phyloP scores from a whole-genome alignment of 2,329 filamentous ascomycete species.

The Ceratocystiopsis brevicomis region DNA sequence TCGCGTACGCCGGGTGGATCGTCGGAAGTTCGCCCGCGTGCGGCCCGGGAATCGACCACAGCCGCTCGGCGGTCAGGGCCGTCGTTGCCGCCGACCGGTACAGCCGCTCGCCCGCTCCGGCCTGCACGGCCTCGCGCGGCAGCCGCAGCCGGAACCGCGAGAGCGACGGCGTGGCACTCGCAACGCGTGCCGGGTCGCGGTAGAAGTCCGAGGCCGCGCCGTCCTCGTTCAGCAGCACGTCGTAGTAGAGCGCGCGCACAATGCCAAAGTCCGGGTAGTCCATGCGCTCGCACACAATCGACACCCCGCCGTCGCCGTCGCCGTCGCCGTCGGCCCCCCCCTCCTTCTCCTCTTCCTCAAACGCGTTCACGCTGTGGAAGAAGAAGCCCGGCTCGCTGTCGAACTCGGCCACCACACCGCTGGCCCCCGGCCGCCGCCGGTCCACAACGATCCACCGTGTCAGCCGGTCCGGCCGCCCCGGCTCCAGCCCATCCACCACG shows the following conservation, averaged over 20 bases:
- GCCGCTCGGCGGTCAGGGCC: slow-evolving; percentile 11
- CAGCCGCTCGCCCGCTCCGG: not conserved
- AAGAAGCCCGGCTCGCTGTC: slow-evolving; percentile 52
- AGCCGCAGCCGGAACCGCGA: slow-evolving; percentile 19
- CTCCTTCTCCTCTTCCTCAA: slow-evolving; percentile 29
- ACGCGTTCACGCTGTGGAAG: slow-evolving; percentile 66
- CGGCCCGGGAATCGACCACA: slow-evolving; percentile 29
- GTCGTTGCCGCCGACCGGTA: not conserved
- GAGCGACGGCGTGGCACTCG: slow-evolving; percentile 20
- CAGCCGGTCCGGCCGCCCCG: slow-evolving; percentile 36
- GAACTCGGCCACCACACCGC: slow-evolving; percentile 46
- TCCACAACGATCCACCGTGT: slow-evolving; percentile 62
- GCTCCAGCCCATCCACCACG: slow-evolving; percentile 46
- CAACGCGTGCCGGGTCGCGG: slow-evolving; percentile 20
- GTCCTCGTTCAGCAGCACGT: slow-evolving; percentile 39
- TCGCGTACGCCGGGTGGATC: slow-evolving; percentile 39
- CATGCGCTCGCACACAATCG: slow-evolving; percentile 47
- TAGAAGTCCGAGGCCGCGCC: slow-evolving; percentile 25
- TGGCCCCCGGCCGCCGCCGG: slow-evolving; percentile 29
- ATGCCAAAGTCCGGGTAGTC: slow-evolving; percentile 46
- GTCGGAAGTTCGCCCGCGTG: slow-evolving; percentile 44
- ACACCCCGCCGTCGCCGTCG: slow-evolving; percentile 17
- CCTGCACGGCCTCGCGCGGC: not conserved
- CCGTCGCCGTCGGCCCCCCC: slow-evolving; percentile 33
- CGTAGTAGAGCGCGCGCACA: slow-evolving; percentile 49